Percentiles rank a stretch among this genome's conserved stretches.
Conservation (phyloP, 495 filamentous ascomycete species). For the Penicillium roqueforti region DNA sequence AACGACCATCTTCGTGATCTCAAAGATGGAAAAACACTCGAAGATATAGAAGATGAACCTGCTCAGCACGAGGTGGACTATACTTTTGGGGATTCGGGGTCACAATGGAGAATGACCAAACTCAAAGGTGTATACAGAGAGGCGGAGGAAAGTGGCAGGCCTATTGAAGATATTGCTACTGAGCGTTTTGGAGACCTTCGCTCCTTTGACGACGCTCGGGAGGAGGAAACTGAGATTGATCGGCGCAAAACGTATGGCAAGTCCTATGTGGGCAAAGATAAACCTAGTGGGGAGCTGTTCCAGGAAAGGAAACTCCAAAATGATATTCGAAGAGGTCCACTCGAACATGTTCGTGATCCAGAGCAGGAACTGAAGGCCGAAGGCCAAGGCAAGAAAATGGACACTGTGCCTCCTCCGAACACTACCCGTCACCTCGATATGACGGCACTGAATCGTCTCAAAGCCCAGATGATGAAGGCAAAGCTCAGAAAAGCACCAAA, state of each 20-base stretch:
- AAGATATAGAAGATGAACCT: conserved; percentile 48
- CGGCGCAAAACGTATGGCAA: conserved; percentile 78
- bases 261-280: conserved; percentile 81
- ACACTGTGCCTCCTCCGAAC: conserved; percentile 34
- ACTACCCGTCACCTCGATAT: conserved; percentile 57
- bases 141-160: conserved; percentile 64
- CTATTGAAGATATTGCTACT: conserved; percentile 74
- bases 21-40: conserved; percentile 50
- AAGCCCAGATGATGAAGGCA: conserved; percentile 91
- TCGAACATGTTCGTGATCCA: conserved; percentile 31
- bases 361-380: conserved; percentile 43
- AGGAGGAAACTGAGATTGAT: conserved; percentile 92
- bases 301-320: conserved; percentile 62
- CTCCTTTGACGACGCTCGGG: conserved; percentile 87
- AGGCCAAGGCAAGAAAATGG: conserved; percentile 41
- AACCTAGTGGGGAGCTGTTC: conserved; percentile 83
- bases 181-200: conserved; percentile 78
- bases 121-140: conserved; percentile 80
- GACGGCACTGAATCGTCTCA: conserved; percentile 80
- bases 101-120: conserved; percentile 93
- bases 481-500: conserved; percentile 73
- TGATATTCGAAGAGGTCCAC: conserved; percentile 35
- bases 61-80: conserved; percentile 68
- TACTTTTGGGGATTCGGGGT: conserved; percentile 83
- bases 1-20: conserved; percentile 68